Percentiles rank a stretch among this genome's conserved stretches.
These are phyloP conservation scores for Neurospora sp. DNA, from an alignment of 495 filamentous ascomycete genomes.

Conservation along the genomic window DNA sequence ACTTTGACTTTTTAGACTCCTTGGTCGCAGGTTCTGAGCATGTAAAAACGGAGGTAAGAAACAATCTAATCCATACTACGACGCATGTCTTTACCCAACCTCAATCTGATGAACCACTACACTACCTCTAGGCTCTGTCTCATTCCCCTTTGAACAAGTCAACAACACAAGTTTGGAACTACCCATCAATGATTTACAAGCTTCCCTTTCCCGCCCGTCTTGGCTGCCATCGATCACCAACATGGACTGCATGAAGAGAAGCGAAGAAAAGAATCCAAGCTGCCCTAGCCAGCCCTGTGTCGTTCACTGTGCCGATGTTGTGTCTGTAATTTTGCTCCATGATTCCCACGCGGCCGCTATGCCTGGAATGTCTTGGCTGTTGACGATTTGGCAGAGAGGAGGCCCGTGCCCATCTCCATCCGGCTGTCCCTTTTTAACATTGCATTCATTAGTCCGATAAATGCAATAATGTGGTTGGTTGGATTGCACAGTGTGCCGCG, in stretches of 20 bases:
- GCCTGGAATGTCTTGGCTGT: background rate
- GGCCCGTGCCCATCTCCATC: background rate
- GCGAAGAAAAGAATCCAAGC: background rate
- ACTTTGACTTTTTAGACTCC: too few species aligned
- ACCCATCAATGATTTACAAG: background rate
- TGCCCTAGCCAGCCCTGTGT: background rate
- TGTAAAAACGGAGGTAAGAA: background rate
- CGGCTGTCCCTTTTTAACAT: background rate
- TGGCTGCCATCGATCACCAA: background rate
- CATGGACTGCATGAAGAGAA: background rate
- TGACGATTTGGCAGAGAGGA: background rate
- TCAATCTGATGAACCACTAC: too few species aligned
- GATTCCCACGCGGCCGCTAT: background rate
- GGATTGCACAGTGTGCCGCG: background rate
- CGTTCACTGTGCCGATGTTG: background rate
- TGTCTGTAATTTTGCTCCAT: background rate
- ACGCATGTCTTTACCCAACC: too few species aligned
- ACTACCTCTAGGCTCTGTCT: too few species aligned
- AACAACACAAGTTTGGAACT: background rate
- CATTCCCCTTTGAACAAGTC: background rate
- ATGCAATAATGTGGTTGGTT: background rate
- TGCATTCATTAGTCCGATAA: background rate
- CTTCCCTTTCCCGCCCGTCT: background rate
- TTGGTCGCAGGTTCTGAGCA: background rate
- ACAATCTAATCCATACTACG: too few species aligned